phyloP scores from a whole-genome alignment of 306 rosid species.

The Medicago ruthenica region DNA sequence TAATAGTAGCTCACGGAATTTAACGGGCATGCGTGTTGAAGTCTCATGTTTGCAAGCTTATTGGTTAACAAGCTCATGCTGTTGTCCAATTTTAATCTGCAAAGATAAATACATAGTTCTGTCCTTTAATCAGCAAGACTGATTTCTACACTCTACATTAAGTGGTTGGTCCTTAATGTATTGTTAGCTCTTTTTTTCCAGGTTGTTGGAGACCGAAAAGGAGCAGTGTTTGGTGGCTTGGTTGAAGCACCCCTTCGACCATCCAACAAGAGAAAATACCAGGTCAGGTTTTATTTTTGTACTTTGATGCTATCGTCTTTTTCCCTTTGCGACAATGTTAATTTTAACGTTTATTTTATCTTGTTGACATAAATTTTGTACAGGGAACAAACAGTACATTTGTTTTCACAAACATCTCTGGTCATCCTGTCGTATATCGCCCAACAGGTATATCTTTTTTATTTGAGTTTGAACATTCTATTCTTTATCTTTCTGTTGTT shows the following conservation, averaged over 20 bases:
- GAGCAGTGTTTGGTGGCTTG: slow-evolving; percentile 92
- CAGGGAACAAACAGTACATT: slow-evolving; percentile 91
- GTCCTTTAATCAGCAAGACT: slow-evolving; percentile 29
- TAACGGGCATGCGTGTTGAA: slow-evolving; percentile 8
- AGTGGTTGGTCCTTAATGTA: slow-evolving; percentile 29
- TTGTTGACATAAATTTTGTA: slow-evolving; percentile 44
- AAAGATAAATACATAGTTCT: slow-evolving; percentile 12
- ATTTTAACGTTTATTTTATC: slow-evolving; percentile 17
- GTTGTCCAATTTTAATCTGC: slow-evolving; percentile 2
- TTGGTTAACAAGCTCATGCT: neutral
- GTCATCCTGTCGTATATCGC: slow-evolving; percentile 72
- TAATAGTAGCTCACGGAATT: neutral
- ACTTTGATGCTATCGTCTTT: slow-evolving; percentile 9
- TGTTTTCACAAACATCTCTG: slow-evolving; percentile 79
- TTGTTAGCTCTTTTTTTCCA: slow-evolving; percentile 45
- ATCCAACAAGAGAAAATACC: slow-evolving; percentile 76
- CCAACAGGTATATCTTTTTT: slow-evolving; percentile 73
- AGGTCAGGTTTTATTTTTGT: slow-evolving; percentile 55
- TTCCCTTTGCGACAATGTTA: slow-evolving; percentile 21
- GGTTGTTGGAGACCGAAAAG: slow-evolving; percentile 92
- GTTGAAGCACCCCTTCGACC: slow-evolving; percentile 92
- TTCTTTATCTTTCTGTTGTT: slow-evolving; percentile 25
- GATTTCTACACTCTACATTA: slow-evolving; percentile 7
- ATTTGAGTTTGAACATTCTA: neutral
- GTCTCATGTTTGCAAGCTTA: slow-evolving; percentile 25